Base-by-base conservation (phyloP, 306 rosid genomes). In the Ziziphus jujuba region DNA sequence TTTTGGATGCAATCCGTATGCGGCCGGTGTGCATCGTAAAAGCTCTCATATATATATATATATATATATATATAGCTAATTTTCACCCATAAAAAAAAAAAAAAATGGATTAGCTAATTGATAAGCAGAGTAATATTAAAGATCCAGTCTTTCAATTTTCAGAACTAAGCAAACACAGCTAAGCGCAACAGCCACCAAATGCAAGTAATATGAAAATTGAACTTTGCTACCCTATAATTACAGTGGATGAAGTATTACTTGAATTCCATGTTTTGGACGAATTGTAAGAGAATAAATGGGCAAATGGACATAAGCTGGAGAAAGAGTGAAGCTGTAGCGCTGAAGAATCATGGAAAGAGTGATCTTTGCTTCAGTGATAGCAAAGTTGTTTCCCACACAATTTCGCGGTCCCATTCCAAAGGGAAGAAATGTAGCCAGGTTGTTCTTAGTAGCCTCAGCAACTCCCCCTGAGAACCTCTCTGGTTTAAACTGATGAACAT, bases 331-430 rank as follows among this genome's bases (percentile, higher is more conserved):
- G 20, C 38, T 19, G 34, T 59, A 71, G 64, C 59, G 69, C 44
- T 71, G 77, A 21, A 77, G 59, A 65, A 77, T 77, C 73, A 71
- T 77, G 0, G 69, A 40, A 7, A 77, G 60, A 33, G 70, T 73
- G 65, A 77, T 60, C 55, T 71, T 77, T 44, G 70, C 24, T 77
- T 77, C 69, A 17, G 20, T 77, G 9, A 31, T 50, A 5, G 70
- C 68, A 34, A 77, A 77, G 64, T 71, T 77, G 1, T 50, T 2
- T 5, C 81, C 73, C 23, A 61, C 69, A 52, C 73, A 71, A 23
- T 0, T 40, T 31, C 81, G 47, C 16, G 73, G 73, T 52, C 81
- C 81, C 35, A 65, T 13, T 28, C 55, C 73, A 50, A 77, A 77
- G 7, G 70, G 73, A 1, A 65, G 16, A 58, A 58, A 77, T 2